Conservation (phyloP, 352 stramenopile genomes). For the Globisporangium splendens region DNA sequence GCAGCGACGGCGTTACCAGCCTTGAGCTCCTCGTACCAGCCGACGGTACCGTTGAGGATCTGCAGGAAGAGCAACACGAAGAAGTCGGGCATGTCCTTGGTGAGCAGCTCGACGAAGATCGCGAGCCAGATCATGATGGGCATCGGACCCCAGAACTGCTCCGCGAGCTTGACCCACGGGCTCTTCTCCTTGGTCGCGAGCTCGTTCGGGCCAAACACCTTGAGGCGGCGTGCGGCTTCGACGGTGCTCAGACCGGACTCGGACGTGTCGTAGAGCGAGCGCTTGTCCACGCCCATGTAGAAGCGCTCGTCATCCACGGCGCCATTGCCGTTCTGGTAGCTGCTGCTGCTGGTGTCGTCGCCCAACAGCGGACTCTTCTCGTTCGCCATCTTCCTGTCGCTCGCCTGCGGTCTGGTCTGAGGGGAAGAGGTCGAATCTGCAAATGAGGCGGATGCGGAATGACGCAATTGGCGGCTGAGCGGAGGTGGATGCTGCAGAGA, state of each 20-base stretch:
- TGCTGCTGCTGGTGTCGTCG: conserved; percentile 22
- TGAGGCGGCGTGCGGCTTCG: conserved; percentile 70
- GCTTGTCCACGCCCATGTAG: conserved; percentile 83
- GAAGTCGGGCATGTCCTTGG: conserved; percentile 50
- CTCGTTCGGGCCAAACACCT: conserved; percentile 89
- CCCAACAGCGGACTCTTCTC: conserved; percentile 65
- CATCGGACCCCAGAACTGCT: conserved; percentile 83
- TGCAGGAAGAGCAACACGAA: conserved; percentile 72
- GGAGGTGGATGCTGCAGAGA: neutral
- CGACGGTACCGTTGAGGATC: conserved; percentile 60
- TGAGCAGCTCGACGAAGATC: conserved; percentile 77
- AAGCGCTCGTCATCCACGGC: conserved; percentile 48
- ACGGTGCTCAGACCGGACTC: conserved; percentile 75
- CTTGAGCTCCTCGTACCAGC: conserved; percentile 83
- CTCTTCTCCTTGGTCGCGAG: conserved; percentile 50
- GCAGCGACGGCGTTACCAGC: conserved; percentile 78
- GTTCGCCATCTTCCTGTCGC: conserved; percentile 15
- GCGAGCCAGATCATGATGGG: conserved; percentile 91
- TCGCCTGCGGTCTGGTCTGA: neutral
- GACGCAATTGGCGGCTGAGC: neutral
- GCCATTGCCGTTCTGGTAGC: conserved; percentile 25
- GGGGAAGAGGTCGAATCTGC: conserved; percentile 2
- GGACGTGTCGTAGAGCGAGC: conserved; percentile 59
- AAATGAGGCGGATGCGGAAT: conserved; percentile 11
- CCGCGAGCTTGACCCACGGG: conserved; percentile 49